Base-by-base conservation (phyloP, 2,329 filamentous ascomycete species). In the Cercospora canescens region DNA sequence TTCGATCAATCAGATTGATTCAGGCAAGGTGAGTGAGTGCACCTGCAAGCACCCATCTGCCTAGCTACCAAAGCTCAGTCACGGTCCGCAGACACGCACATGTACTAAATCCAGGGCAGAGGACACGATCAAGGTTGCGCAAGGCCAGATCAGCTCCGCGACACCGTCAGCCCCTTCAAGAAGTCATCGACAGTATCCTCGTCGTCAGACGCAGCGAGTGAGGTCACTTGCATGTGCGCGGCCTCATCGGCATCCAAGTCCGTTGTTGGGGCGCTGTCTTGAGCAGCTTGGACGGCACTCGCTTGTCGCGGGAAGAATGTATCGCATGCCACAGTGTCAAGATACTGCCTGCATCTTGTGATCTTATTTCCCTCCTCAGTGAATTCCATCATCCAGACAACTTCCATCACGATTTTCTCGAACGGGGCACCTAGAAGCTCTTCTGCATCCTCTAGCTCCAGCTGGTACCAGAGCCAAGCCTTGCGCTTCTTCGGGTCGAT, bases 361-460 rank as follows among this genome's bases (percentile, higher is more conserved):
- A 62, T 35, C 9, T 55, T 54, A 48, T 62, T 62, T 14, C 60
- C 60, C 5, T 62, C 60, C 34, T 62, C 50, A 6, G 35, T 41
- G 8, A 62, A 39, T 8, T 62, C 60, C n/a, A 62, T 26, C 48
- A 62, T 34, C 60, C 60, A 62, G 45, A 62, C 26, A 14, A 62
- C 35, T 56, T 62, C 60, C 60, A 56, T 62, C 14, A 62, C 34
- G 28, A 62, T n/a, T 39, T 62, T 62, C 37, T 62, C 48, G n/a
- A 39, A 62, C 9, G 60, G 60, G 5, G 60, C 48, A 11, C 35
- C 50, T 16, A 56, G 26, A 3, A 62, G 35, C 16, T 62, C 35
- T 11, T 30, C 50, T 18, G 60, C 60, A 21, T 62, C 14, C 34
- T 55, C 24, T 8, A 62, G 28, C 24, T 62, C 60, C 21, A 62